Evolutionary conservation across 345 rosid genomes (phyloP).

Genomic region (Hypericum perforatum): DNA sequence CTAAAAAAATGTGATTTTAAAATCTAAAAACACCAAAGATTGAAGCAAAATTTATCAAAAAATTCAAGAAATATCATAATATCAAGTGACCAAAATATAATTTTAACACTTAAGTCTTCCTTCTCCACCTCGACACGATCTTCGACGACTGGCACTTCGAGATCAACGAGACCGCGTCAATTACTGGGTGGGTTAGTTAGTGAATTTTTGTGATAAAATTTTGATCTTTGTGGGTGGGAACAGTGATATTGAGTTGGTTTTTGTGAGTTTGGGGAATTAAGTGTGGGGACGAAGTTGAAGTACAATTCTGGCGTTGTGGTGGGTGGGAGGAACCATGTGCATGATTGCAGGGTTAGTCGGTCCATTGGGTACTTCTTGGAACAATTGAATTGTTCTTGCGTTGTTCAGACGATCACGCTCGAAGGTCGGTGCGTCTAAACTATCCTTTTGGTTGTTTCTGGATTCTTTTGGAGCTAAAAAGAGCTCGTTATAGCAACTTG

Average conservation of each 20-base stretch:
- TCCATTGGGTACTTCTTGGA: conserved; percentile 81
- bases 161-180: conserved; percentile 69
- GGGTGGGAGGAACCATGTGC: conserved; percentile 69
- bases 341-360: conserved; percentile 62
- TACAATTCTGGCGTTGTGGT: conserved; percentile 77
- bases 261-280: not conserved
- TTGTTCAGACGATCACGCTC: conserved; percentile 55
- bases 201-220: not conserved
- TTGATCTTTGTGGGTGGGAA: not conserved
- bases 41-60: too few relatives aligned
- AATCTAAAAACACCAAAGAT: too few relatives aligned
- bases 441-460: not conserved
- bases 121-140: conserved; percentile 62
- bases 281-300: conserved; percentile 47
- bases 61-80: too few relatives aligned
- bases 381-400: conserved; percentile 64
- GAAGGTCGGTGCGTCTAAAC: conserved; percentile 36
- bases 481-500: too few relatives aligned
- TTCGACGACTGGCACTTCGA: conserved; percentile 60
- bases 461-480: too few relatives aligned
- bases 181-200: not conserved
- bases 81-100: too few relatives aligned
- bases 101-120: too few relatives aligned
- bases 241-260: not conserved
- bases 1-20: too few relatives aligned